Conservation (phyloP, 805 yeast genomes). For the Kodamaea neixiangensis region DNA sequence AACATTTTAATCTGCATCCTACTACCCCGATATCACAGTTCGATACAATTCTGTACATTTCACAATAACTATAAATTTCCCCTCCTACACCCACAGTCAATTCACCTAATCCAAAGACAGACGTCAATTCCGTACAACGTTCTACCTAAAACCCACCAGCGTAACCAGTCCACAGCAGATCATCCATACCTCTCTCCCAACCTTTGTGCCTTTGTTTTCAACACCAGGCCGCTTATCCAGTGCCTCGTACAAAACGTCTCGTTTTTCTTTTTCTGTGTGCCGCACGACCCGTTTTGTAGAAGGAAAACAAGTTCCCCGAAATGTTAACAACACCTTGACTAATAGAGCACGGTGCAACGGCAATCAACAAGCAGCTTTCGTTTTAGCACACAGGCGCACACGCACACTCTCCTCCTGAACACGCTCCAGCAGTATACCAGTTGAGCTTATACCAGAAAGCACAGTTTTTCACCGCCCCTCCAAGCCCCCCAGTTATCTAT, state of each 20-base stretch:
- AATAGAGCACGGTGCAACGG: slow-evolving; percentile 1
- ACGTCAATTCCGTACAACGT: too few species aligned
- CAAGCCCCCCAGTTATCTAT: not conserved
- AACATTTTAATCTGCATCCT: too few species aligned
- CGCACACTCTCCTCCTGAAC: not conserved
- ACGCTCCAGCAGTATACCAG: not conserved
- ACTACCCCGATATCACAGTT: too few species aligned
- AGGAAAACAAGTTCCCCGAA: slow-evolving; percentile 6
- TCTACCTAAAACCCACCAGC: too few species aligned
- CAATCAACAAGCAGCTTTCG: not conserved
- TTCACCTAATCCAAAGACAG: too few species aligned
- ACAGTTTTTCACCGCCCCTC: not conserved
- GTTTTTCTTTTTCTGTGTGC: not conserved
- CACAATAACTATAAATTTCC: too few species aligned
- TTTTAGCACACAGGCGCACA: not conserved
- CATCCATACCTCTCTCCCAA: too few species aligned
- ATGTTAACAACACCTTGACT: slow-evolving; percentile 6
- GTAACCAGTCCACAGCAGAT: too few species aligned
- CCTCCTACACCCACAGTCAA: too few species aligned
- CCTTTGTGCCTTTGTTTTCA: slow-evolving; percentile 2
- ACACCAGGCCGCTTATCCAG: slow-evolving; percentile 1
- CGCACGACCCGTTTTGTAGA: slow-evolving; percentile 3
- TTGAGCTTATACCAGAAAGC: not conserved
- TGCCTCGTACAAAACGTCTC: slow-evolving; percentile 1
- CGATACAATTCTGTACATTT: too few species aligned